Conservation (phyloP, 192 early-diverging fungal species). For the Paraglomus occultum region DNA sequence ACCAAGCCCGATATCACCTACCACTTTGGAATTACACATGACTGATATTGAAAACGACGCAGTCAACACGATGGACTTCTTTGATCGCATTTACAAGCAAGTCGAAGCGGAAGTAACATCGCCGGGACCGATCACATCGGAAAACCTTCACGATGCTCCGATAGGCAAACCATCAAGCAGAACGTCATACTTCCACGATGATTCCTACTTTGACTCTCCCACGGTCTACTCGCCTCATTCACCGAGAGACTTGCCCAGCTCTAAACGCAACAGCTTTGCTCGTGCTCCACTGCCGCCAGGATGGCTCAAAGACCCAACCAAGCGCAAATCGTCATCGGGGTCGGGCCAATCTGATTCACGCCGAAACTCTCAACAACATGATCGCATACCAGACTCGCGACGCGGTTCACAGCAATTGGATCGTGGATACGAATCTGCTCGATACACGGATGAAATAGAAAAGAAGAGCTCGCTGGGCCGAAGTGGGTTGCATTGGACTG, state of each 20-base stretch:
- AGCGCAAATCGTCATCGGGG: background rate
- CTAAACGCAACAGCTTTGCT: background rate
- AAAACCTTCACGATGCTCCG: background rate
- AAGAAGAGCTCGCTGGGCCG: background rate
- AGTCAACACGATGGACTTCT: background rate
- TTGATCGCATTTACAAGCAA: constrained; percentile 15
- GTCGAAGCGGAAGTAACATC: background rate
- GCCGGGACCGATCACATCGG: background rate
- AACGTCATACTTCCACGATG: background rate
- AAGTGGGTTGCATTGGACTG: background rate
- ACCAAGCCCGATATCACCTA: constrained; percentile 9
- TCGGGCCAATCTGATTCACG: background rate
- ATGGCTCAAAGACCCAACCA: constrained; percentile 2
- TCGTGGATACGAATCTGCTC: background rate
- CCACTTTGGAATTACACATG: constrained; percentile 8
- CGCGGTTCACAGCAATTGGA: background rate
- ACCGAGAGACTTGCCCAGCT: background rate
- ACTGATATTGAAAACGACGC: constrained; percentile 6
- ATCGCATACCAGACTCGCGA: background rate
- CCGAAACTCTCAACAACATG: background rate
- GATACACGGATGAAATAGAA: background rate
- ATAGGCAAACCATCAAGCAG: background rate
- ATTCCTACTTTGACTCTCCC: background rate
- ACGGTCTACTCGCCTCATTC: background rate
- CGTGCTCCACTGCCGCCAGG: constrained; percentile 4